Base-by-base conservation (phyloP, 345 rosid species). In the Eucalyptus erythrocorys region DNA sequence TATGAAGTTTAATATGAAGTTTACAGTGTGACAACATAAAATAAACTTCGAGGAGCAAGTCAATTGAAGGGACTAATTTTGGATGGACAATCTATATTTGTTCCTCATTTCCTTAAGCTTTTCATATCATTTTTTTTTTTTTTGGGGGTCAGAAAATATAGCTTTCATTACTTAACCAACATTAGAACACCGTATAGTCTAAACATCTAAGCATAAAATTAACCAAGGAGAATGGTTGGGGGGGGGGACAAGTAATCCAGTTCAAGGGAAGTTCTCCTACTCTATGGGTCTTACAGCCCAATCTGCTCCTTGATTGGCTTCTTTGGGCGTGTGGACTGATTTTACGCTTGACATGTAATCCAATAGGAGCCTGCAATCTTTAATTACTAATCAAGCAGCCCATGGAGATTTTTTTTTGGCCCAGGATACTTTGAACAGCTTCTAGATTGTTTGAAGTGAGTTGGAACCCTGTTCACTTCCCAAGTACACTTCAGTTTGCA, bases 281-380 rank as follows among this genome's bases (percentile, higher is more conserved):
- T 51, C 2, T 1, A 0, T 51, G 2, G 5, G 57, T 51, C 26
- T 21, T 51, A 0, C 10, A 8, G 0, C 5, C 5, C 5, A 51
- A 51, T 21, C 10, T 1, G 1, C 26, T 51, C 0, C 57, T 51
- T 0, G 2, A 51, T 51, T 51, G 57, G 10, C 57, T 21, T 51
- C 10, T 51, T 0, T 51, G 2, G 10, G 57, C 57, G 19, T 0
- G 5, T 51, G 4, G 10, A 51, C 57, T 51, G 21, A 51, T 21
- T 8, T 51, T 51, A 51, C 10, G 0, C 0, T 51, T 19, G 57
- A 10, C 57, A 51, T 19, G 57, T 51, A 24, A 24, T 51, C 57
- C 2, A 51, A 51, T 51, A 51, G 0, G 57, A 19, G 10, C 57
- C 0, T 51, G 10, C 5, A 51, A 10, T 51, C 57, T 51, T 7